Base-by-base conservation (phyloP, 2,329 filamentous ascomycete species). In the Ploettnerulaceae sp. region DNA sequence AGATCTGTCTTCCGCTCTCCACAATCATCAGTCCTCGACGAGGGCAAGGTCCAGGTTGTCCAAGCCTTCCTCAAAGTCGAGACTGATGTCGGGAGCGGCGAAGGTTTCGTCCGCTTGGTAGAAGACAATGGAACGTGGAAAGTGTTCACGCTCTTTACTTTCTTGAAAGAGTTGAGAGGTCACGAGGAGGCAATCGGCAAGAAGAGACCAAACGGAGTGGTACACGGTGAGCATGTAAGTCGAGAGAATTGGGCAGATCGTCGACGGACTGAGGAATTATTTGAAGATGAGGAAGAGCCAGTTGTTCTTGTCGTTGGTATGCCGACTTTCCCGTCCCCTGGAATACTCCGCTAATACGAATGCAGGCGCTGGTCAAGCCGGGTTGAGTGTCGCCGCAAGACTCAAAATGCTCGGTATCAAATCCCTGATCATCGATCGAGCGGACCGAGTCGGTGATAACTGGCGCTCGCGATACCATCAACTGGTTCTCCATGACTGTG, bases 401-500 rank as follows among this genome's bases (percentile, higher is more conserved):
- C 68, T 84, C 18, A 78, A 80, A 55, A 75, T 76, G 68, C 69
- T 82, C 1, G 71, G 74, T 1, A 65, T 84, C 2, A 65, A 73
- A 9, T 64, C 75, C 0, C 66, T 84, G 1, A 57, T 84, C n/a
- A 67, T 84, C 15, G 81, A 84, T 54, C 67, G 69, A 17, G 76
- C 81, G 46, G 67, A 72, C 0, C 67, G 71, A 2, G 67, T 84
- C 0, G 81, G 81, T 11, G 79, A 84, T 52, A 83, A 78, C 59
- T 84, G 81, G 81, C 69, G 80, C 12, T 69, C 71, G 29, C 66
- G 81, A 35, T 84, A 84, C 26, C 48, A 55, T 34, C 76, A 82
- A 49, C 73, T 86, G 0, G 80, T 85, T 1, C 74, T 83, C 0
- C 82, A 87, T 55, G 82, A 86, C 54, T 80, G 81, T 0, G 79